phyloP scores from a whole-genome alignment of 768 basidiomycete genomes.

The Tylopilus balloui region DNA sequence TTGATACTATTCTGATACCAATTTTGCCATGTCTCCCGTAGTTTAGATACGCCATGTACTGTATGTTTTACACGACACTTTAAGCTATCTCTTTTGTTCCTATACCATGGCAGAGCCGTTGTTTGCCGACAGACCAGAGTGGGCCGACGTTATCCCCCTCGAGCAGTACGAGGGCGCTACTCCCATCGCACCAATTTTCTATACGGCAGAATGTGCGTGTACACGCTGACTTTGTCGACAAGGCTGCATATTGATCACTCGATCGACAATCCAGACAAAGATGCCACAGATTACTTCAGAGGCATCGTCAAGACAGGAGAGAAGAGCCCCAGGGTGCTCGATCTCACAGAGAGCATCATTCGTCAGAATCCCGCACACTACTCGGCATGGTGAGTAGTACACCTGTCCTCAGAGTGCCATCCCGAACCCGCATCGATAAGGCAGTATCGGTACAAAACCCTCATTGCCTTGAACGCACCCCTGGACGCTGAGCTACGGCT shows the following conservation, averaged over 20 bases:
- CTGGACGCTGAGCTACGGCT: constrained; percentile 75
- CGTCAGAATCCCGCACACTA: constrained; percentile 94
- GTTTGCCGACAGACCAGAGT: constrained; percentile 64
- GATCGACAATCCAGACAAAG: constrained; percentile 59
- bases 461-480: constrained; percentile 60
- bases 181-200: constrained; percentile 90
- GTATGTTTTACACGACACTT: constrained; percentile 14
- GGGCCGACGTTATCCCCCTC: constrained; percentile 76
- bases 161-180: constrained; percentile 74
- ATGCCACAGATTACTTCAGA: constrained; percentile 90
- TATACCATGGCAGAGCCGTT: constrained; percentile 23
- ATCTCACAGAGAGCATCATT: constrained; percentile 86
- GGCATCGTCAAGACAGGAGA: constrained; percentile 75
- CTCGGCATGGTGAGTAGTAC: constrained; percentile 75
- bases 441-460: constrained; percentile 93
- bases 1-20: constrained; percentile 24
- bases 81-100: not conserved
- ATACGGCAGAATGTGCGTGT: constrained; percentile 77
- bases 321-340: constrained; percentile 74
- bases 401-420: not conserved
- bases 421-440: constrained; percentile 38
- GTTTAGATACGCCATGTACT: constrained; percentile 23
- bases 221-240: constrained; percentile 2
- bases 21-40: constrained; percentile 14
- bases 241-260: constrained; percentile 3